Conservation (phyloP, 306 rosid genomes). For the Inga leiocalycina region DNA sequence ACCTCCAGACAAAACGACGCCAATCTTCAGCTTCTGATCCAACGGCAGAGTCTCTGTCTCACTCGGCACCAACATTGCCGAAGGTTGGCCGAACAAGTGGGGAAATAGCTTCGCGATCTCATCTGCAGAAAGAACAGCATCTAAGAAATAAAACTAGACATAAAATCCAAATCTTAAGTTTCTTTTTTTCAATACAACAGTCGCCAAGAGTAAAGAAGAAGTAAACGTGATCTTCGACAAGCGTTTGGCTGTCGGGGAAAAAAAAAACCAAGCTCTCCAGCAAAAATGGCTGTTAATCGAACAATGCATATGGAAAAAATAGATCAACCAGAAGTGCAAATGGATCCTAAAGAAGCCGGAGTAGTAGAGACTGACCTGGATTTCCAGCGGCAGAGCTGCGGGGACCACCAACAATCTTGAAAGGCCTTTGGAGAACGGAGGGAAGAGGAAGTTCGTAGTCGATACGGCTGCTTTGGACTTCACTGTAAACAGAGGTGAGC, state of each 20-base stretch:
- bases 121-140: conserved; percentile 40
- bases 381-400: conserved; percentile 93
- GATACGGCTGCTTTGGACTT: conserved; percentile 81
- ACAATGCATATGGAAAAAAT: not conserved
- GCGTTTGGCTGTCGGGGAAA: not conserved
- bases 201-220: not conserved
- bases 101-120: conserved; percentile 97
- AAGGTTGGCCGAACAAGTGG: conserved; percentile 86
- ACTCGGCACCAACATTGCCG: conserved; percentile 57
- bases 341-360: conserved; percentile 36
- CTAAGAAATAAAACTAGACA: not conserved
- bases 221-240: not conserved
- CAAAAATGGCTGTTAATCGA: conserved; percentile 5
- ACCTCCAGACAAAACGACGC: conserved; percentile 96
- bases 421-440: conserved; percentile 67
- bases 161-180: not conserved
- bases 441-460: conserved; percentile 84
- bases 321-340: not conserved
- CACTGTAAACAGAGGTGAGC: conserved; percentile 72
- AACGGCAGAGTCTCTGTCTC: conserved; percentile 35
- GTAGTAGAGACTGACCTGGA: conserved; percentile 57
- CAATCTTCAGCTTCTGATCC: conserved; percentile 72
- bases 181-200: not conserved
- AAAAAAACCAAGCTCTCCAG: not conserved
- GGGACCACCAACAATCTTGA: conserved; percentile 82